Percentiles rank a stretch among this genome's conserved stretches.
Evolutionary conservation across 805 yeast genomes (phyloP).

Genomic region (Candida khao-thaluensis): DNA sequence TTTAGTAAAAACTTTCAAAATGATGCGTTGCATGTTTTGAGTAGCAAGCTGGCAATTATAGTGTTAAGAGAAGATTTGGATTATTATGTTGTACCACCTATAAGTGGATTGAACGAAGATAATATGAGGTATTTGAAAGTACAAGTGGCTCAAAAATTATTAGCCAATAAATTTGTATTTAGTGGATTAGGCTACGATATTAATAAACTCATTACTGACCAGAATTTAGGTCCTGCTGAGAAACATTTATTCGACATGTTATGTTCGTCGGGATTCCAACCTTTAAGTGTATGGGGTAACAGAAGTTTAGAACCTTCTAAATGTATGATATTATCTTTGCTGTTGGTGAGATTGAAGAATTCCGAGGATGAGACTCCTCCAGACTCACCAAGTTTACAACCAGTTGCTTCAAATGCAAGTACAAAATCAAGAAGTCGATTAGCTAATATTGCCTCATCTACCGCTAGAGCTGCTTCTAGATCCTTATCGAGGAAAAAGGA

Average conservation of each 20-base stretch:
- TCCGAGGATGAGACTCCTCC: slow-evolving; percentile 34
- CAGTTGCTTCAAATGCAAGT: slow-evolving; percentile 43
- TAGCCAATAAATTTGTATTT: slow-evolving; percentile 60
- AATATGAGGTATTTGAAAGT: slow-evolving; percentile 68
- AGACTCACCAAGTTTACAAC: slow-evolving; percentile 42
- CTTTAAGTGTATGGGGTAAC: slow-evolving; percentile 78
- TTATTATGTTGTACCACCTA: slow-evolving; percentile 84
- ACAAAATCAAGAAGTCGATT: slow-evolving; percentile 51
- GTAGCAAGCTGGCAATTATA: slow-evolving; percentile 83
- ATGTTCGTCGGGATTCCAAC: slow-evolving; percentile 78
- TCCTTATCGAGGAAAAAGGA: slow-evolving; percentile 53
- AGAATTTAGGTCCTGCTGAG: slow-evolving; percentile 81
- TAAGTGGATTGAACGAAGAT: slow-evolving; percentile 50
- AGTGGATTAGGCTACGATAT: slow-evolving; percentile 69
- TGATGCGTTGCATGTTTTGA: slow-evolving; percentile 56
- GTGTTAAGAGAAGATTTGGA: slow-evolving; percentile 93
- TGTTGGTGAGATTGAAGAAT: slow-evolving; percentile 59
- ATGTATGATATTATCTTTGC: slow-evolving; percentile 82
- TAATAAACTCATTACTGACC: slow-evolving; percentile 30
- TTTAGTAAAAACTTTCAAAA: slow-evolving; percentile 14
- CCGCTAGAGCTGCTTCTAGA: slow-evolving; percentile 55
- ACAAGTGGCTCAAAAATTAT: slow-evolving; percentile 68
- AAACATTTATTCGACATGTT: slow-evolving; percentile 93
- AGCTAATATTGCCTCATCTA: slow-evolving; percentile 56
- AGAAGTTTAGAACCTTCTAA: slow-evolving; percentile 84